Evolutionary conservation across 495 filamentous ascomycete species (phyloP).

Genomic region (Penicillium herquei): DNA sequence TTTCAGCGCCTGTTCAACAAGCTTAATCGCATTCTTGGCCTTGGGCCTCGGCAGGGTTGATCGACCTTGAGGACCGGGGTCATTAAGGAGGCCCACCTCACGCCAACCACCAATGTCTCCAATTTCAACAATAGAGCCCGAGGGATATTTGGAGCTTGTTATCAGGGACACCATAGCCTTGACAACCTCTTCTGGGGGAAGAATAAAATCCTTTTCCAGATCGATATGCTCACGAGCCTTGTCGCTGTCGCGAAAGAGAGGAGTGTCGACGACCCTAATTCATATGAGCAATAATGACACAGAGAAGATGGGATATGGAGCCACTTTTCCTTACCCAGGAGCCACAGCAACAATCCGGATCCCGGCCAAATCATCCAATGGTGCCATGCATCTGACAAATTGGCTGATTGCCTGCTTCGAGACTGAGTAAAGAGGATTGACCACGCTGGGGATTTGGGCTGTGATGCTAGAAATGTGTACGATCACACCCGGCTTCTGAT

Average conservation of each 20-base stretch:
- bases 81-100: neutral
- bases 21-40: neutral
- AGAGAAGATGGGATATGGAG: neutral
- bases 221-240: neutral
- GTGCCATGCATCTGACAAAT: neutral
- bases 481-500: neutral
- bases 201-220: neutral
- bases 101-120: neutral
- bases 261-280: neutral
- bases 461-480: neutral
- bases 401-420: neutral
- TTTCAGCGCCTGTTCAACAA: neutral
- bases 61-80: neutral
- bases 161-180: neutral
- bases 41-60: neutral
- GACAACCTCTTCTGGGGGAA: neutral
- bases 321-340: neutral
- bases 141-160: neutral
- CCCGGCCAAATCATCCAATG: neutral
- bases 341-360: neutral
- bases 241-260: neutral
- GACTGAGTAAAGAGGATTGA: neutral
- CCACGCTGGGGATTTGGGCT: neutral
- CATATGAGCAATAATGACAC: neutral
- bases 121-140: neutral